Percentiles rank a stretch among this genome's conserved stretches.
Evolutionary conservation across 768 basidiomycete genomes (phyloP).

Genomic region (Boletus vinaceobasis): DNA sequence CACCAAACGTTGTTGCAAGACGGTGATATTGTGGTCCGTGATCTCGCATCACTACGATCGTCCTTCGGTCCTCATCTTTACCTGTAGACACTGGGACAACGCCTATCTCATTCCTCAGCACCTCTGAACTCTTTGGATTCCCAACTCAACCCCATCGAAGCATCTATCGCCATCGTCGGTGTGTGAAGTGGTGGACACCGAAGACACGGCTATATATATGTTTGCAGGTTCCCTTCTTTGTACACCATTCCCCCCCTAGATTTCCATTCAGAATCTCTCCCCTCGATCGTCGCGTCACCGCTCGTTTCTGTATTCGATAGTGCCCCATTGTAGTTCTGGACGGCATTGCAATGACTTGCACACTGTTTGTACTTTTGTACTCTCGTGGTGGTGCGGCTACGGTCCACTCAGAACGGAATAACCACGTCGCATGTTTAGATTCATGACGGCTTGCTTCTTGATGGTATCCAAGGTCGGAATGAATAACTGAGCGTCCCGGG

Average conservation of each 20-base stretch:
- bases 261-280: background rate
- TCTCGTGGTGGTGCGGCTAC: background rate
- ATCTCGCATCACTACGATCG: background rate
- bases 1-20: conserved; percentile 36
- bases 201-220: background rate
- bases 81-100: conserved; percentile 39
- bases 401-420: background rate
- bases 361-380: conserved; percentile 1
- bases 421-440: background rate
- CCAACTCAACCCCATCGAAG: conserved; percentile 46
- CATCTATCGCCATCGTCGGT: conserved; percentile 37
- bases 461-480: background rate
- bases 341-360: background rate
- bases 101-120: conserved; percentile 36
- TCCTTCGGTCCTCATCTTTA: conserved; percentile 5
- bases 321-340: background rate
- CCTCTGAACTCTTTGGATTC: conserved; percentile 40
- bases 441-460: background rate
- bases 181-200: conserved; percentile 14
- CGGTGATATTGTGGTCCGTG: conserved; percentile 45
- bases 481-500: background rate
- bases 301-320: conserved; percentile 4
- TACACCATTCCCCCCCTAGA: background rate
- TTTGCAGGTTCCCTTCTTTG: background rate
- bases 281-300: background rate